Evolutionary conservation across 2,329 filamentous ascomycete genomes (phyloP), one percentile per base, ranked within the genome.

Genomic region (Raffaelea deltoideospora): DNA sequence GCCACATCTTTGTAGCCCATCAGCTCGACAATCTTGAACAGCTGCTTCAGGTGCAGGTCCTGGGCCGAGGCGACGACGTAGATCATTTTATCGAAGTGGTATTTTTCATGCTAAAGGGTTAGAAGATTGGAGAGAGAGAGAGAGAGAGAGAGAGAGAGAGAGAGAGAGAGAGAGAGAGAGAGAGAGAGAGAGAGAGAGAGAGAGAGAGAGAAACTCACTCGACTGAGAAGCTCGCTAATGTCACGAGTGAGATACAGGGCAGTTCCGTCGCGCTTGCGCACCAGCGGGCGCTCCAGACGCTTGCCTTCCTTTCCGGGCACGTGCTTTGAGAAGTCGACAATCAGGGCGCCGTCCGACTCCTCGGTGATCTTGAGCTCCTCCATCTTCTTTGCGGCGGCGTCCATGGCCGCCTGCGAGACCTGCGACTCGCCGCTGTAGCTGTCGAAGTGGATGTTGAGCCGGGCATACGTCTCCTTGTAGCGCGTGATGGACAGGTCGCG

Each of bases 201-300:
- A 18, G 5, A 30, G 13, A 13, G 6, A 13, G 19, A 29, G 46
- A n/a, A 8, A 37, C 35, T 13, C 29, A 37, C 35, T 38, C 81
- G 72, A 49, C 75, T 69, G 37, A 85, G 58, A 21, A 83, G 69
- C 50, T 85, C 79, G 46, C 76, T 79, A 43, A 87, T 79, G 54
- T 88, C 80, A 45, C 81, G 73, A 35, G 82, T 83, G 33, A 87
- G 66, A 52, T 88, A 87, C 24, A 84, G 67, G 29, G 78, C 79
- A 11, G 79, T 84, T 38, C 81, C 81, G 44, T 82, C 76, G 46
- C 71, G 73, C 60, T 83, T 81, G 45, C 77, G 71, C 40, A 86
- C 69, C 37, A 86, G 69, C 20, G 78, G 71, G 50, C 73, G 76
- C 47, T 78, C 79, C 10, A 84, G 68, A 41, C 69, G 72, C 60